Conservation (phyloP, 768 basidiomycete genomes). For the Coprinopsis strossmayeri region DNA sequence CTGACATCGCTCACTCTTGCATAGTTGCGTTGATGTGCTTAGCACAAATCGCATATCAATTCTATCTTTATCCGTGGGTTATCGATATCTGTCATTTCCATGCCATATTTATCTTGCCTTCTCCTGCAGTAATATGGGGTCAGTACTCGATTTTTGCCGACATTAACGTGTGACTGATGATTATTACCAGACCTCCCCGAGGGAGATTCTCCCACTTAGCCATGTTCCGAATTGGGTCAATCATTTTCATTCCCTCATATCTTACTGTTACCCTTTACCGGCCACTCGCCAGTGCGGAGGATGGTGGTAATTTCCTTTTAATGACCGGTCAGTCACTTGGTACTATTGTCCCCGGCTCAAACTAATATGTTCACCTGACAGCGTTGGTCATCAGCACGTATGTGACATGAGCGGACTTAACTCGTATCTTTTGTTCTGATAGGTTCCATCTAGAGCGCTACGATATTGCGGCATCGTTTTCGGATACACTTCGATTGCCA, state of each 20-base stretch:
- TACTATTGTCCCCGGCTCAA: no score
- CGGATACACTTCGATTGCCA: slow-evolving; percentile 85
- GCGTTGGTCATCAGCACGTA: slow-evolving; percentile 79
- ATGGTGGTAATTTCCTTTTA: slow-evolving; percentile 69
- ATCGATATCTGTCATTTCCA: background rate
- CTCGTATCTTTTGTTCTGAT: no score
- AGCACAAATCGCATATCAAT: slow-evolving; percentile 90
- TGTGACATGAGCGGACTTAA: no score
- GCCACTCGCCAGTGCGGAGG: slow-evolving; percentile 59
- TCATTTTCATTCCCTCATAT: slow-evolving; percentile 88
- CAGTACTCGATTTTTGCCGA: slow-evolving; percentile 12
- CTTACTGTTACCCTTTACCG: slow-evolving; percentile 73
- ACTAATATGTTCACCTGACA: slow-evolving; percentile 22
- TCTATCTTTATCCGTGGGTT: slow-evolving; percentile 82
- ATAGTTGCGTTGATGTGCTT: slow-evolving; percentile 88
- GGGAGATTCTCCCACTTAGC: slow-evolving; percentile 78
- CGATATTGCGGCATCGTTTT: slow-evolving; percentile 88
- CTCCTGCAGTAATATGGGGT: slow-evolving; percentile 57
- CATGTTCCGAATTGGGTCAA: slow-evolving; percentile 86
- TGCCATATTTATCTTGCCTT: slow-evolving; percentile 3
- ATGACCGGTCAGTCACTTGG: slow-evolving; percentile 76
- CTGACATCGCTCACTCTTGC: slow-evolving; percentile 10
- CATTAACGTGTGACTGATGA: slow-evolving; percentile 2
- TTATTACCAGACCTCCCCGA: slow-evolving; percentile 58
- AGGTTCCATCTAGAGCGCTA: slow-evolving; percentile 54